These are phyloP conservation scores for Plasmodium falciparum DNA, from an alignment of 169 alveolate genomes.

Conservation along the genomic window DNA sequence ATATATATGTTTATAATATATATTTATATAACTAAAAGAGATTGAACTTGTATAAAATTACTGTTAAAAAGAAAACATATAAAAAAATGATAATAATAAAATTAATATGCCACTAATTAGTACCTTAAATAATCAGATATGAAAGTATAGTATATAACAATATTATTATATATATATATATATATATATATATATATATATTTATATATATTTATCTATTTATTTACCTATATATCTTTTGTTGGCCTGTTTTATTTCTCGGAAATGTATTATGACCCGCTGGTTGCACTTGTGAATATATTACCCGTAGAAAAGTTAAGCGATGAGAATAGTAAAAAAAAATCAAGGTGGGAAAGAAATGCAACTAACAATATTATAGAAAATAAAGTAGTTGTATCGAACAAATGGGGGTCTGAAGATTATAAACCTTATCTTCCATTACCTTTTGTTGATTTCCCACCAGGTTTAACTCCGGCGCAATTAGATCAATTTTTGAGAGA, in stretches of 20 bases:
- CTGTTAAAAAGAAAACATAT: too few species aligned
- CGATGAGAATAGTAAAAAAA: slow-evolving; percentile 41
- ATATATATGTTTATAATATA: too few species aligned
- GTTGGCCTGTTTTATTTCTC: background rate
- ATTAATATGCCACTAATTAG: too few species aligned
- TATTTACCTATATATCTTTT: too few species aligned
- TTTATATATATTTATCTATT: background rate
- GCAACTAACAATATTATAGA: slow-evolving; percentile 20
- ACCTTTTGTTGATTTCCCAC: slow-evolving; percentile 92
- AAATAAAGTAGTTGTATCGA: slow-evolving; percentile 33
- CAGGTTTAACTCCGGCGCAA: slow-evolving; percentile 90
- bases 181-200: slow-evolving; percentile 2
- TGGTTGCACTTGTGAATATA: slow-evolving; percentile 48
- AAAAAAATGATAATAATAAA: too few species aligned
- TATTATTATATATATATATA: background rate
- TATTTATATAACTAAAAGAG: too few species aligned
- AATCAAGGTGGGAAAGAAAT: slow-evolving; percentile 61
- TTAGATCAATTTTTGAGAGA: slow-evolving; percentile 93
- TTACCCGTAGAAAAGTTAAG: slow-evolving; percentile 59
- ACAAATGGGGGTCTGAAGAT: slow-evolving; percentile 85
- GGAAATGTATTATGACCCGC: slow-evolving; percentile 68
- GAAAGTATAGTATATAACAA: background rate
- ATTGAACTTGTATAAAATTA: too few species aligned
- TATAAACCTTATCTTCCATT: slow-evolving; percentile 92
- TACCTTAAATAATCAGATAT: too few species aligned